These are phyloP conservation scores for Candida chauliodis DNA, from an alignment of 805 yeast species.

Conservation along the genomic window DNA sequence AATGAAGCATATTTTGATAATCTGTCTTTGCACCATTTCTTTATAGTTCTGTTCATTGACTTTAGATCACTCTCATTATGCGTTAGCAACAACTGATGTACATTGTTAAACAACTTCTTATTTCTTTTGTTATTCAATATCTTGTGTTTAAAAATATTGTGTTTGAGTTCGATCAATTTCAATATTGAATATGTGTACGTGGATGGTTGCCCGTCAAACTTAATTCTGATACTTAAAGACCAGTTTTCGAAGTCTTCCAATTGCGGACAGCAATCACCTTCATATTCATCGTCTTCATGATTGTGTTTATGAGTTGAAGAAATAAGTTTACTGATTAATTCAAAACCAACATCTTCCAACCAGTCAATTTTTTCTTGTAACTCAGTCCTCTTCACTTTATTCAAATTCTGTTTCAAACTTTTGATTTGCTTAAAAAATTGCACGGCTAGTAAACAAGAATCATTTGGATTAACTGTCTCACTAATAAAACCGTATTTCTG, in stretches of 20 bases:
- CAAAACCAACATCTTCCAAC: conserved; percentile 48
- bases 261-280: conserved; percentile 12
- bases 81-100: conserved; percentile 17
- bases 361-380: conserved; percentile 41
- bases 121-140: conserved; percentile 18
- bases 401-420: conserved; percentile 14
- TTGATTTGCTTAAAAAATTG: conserved; percentile 39
- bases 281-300: conserved; percentile 12
- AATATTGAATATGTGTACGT: conserved; percentile 40
- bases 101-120: conserved; percentile 16
- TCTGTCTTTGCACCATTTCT: conserved; percentile 25
- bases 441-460: conserved; percentile 54
- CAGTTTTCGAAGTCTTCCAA: conserved; percentile 29
- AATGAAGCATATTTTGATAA: conserved; percentile 16
- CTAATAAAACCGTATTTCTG: conserved; percentile 80
- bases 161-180: conserved; percentile 25
- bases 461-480: conserved; percentile 37
- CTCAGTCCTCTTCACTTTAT: conserved; percentile 27
- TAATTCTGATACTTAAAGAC: conserved; percentile 42
- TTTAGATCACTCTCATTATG: conserved; percentile 8
- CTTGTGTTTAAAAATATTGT: conserved; percentile 22
- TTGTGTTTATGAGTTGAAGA: conserved; percentile 9
- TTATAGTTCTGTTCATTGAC: conserved; percentile 13
- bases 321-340: conserved; percentile 21
- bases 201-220: conserved; percentile 42